phyloP scores from a whole-genome alignment of 73 alveolate genomes.

The Tetrahymena borealis region DNA sequence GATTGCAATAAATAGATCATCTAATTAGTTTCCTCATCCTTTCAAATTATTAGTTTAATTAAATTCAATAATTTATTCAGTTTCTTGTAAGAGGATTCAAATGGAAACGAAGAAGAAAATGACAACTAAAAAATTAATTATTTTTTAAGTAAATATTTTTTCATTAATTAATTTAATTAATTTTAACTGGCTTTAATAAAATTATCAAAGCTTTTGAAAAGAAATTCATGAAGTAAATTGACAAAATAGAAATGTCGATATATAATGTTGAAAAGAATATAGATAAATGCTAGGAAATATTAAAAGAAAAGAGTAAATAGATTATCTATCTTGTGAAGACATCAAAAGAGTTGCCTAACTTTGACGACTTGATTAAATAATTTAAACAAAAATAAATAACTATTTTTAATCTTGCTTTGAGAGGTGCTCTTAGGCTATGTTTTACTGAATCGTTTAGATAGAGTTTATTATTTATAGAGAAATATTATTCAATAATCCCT shows the following conservation, averaged over 20 bases:
- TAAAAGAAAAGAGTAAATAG: background rate
- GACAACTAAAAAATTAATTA: background rate
- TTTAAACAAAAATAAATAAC: background rate
- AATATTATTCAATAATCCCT: background rate
- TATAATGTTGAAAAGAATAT: background rate
- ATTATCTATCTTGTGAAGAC: background rate
- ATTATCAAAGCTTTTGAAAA: background rate
- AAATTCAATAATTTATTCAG: background rate
- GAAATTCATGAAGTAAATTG: background rate
- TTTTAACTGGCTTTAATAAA: background rate
- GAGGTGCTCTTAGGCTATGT: background rate
- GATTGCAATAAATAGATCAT: background rate
- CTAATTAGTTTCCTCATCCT: background rate
- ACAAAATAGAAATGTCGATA: background rate
- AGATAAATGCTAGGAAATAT: background rate
- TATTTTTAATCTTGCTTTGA: background rate
- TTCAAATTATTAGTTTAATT: background rate
- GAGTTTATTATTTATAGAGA: background rate
- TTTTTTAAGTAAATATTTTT: background rate
- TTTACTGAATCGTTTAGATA: background rate
- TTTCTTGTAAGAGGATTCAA: background rate
- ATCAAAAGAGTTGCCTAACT: background rate
- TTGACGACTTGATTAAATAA: background rate
- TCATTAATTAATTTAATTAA: background rate
- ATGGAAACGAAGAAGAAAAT: background rate